These are phyloP conservation scores for Podospora anserina DNA, from an alignment of 495 filamentous ascomycete genomes.

Conservation along the genomic window DNA sequence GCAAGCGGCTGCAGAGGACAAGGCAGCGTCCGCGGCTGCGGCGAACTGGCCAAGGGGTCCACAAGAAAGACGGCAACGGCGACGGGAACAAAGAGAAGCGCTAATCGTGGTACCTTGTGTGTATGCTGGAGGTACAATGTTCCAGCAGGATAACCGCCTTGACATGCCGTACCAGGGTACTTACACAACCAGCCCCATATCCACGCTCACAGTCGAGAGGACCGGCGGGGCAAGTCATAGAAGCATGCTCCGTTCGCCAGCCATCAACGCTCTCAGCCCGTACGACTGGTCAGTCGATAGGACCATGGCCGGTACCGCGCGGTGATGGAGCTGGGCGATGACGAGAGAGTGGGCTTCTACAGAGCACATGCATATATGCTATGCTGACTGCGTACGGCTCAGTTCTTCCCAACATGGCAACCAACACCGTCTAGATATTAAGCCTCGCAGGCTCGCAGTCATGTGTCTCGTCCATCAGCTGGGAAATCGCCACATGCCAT, in stretches of 20 bases:
- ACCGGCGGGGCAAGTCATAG: slow-evolving; percentile 5
- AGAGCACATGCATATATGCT: slow-evolving; percentile 1
- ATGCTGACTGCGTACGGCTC: slow-evolving; percentile 2
- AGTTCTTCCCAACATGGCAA: slow-evolving; percentile 8
- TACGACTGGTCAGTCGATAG: not conserved
- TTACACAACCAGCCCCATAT: slow-evolving; percentile 9
- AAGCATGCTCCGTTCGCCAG: slow-evolving; percentile 1
- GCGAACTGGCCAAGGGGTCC: not conserved
- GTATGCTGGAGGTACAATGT: not conserved
- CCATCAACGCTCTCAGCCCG: not conserved
- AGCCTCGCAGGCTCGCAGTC: slow-evolving; percentile 18
- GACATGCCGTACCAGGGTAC: too few relatives aligned
- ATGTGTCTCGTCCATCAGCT: slow-evolving; percentile 24
- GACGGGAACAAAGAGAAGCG: not conserved
- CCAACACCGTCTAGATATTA: slow-evolving; percentile 24
- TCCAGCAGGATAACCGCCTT: too few relatives aligned
- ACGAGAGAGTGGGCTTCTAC: not conserved
- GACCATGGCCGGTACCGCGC: slow-evolving; percentile 8
- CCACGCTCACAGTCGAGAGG: slow-evolving; percentile 9
- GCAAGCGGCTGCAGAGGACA: not conserved
- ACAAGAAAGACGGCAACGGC: not conserved
- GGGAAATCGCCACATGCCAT: slow-evolving; percentile 25
- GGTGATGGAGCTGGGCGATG: not conserved
- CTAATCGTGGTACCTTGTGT: not conserved
- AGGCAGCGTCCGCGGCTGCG: not conserved